Evolutionary conservation across 768 basidiomycete genomes (phyloP).

Genomic region (Daedaleopsis sinensis): DNA sequence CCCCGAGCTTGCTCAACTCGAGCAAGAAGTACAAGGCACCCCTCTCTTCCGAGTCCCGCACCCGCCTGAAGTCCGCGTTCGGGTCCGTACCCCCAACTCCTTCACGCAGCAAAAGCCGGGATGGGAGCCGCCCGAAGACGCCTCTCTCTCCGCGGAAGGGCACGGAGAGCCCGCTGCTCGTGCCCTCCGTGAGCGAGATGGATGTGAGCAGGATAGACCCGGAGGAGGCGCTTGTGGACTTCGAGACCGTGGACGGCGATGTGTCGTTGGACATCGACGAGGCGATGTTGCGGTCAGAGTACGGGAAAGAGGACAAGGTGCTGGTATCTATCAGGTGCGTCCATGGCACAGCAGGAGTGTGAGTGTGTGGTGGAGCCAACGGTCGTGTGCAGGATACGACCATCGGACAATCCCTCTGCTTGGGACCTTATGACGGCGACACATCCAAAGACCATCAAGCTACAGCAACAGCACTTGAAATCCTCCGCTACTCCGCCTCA

Average conservation of each 20-base stretch:
- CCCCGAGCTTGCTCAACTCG: conserved; percentile 42
- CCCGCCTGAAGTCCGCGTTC: conserved; percentile 32
- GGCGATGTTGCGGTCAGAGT: conserved; percentile 50
- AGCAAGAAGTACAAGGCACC: conserved; percentile 72
- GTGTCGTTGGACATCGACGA: conserved; percentile 72
- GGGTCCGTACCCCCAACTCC: conserved; percentile 58
- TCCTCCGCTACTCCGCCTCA: conserved; percentile 40
- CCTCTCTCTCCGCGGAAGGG: conserved; percentile 39
- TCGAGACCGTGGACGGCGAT: conserved; percentile 71
- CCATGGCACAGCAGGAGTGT: neutral
- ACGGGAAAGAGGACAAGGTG: conserved; percentile 82
- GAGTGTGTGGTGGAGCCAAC: neutral
- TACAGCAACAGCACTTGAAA: conserved; percentile 60
- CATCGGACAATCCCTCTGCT: conserved; percentile 52
- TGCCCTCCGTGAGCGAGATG: conserved; percentile 64
- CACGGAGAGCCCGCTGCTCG: conserved; percentile 51
- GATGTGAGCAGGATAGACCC: conserved; percentile 74
- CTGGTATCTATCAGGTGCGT: conserved; percentile 79
- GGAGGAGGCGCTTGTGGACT: conserved; percentile 79
- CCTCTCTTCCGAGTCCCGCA: conserved; percentile 49
- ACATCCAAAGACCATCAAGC: conserved; percentile 56
- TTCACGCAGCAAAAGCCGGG: conserved; percentile 38
- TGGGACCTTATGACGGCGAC: conserved; percentile 51
- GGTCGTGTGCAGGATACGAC: conserved; percentile 56
- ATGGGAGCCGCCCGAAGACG: conserved; percentile 37